Base-by-base conservation (phyloP, 139 green algal genomes). In the Chlorella sorokiniana region DNA sequence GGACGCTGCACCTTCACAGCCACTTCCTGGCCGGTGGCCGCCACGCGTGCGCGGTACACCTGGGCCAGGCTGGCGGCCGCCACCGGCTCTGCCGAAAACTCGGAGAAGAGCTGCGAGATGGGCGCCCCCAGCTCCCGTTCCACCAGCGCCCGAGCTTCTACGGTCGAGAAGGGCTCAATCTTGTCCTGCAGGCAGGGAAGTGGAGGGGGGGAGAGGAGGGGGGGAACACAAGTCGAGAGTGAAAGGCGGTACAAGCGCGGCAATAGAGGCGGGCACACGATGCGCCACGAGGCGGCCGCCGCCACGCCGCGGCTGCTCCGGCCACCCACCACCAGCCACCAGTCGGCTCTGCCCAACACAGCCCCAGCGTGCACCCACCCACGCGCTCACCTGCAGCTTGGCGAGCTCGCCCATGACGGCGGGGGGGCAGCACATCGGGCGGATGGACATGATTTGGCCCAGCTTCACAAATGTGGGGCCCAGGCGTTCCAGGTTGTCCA, bases 1-100 rank as follows among this genome's bases (percentile, higher is more conserved):
- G 96, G 96, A 23, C 96, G 89, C 90, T 99, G 96, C 78, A 99
- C 96, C 87, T 99, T 99, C 38, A 99, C 95, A 4, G 96, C 96
- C 29, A 98, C 96, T 59, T 92, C 82, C 83, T 97, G 83, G 1
- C 92, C 96, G 0, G 87, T 98, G 29, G 73, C 79, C 0, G 83
- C 71, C 74, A 98, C 64, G 7, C 83, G 83, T 0, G 95, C 96
- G 27, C 89, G 86, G 89, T 98, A 98, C 35, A 96, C 90, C 91
- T 98, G 95, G 27, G 95, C 96, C 38, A 99, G 86, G 9, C 90
- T 96, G 33, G 96, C 96, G 1, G 96, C 95, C 8, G 94, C 96
- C 5, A 99, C 89, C 3, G 96, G 96, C 78, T 92, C 59, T 10
- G 88, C 89, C 0, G 77, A 87, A 70, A 98, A 96, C 77, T 98